Evolutionary conservation across 2,329 filamentous ascomycete species (phyloP).

Genomic region (Calonectria fujianensis): DNA sequence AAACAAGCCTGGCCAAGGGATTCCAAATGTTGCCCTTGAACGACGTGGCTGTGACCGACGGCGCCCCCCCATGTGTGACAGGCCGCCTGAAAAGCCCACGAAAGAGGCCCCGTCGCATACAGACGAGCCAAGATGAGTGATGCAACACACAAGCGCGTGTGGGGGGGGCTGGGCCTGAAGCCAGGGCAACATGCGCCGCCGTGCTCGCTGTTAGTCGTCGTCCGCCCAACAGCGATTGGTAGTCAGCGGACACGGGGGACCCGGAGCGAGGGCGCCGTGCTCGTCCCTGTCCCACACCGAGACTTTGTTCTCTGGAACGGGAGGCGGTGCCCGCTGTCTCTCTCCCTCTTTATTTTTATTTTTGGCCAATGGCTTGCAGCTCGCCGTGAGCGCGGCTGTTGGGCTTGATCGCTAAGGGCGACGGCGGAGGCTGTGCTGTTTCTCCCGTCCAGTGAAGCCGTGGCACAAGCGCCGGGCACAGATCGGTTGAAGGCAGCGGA

Average conservation of each 20-base stretch:
- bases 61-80: slow-evolving; percentile 16
- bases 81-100: background rate
- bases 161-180: slow-evolving; percentile 15
- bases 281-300: slow-evolving; percentile 26
- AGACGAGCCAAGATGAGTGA: slow-evolving; percentile 30
- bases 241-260: slow-evolving; percentile 6
- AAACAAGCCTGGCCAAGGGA: slow-evolving; percentile 25
- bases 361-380: slow-evolving; percentile 25
- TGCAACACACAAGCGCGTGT: slow-evolving; percentile 30
- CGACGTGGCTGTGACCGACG: slow-evolving; percentile 23
- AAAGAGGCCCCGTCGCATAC: slow-evolving; percentile 27
- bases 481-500: slow-evolving; percentile 22
- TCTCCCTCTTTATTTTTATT: slow-evolving; percentile 7
- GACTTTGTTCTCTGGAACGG: slow-evolving; percentile 7
- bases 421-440: slow-evolving; percentile 27
- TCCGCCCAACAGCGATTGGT: slow-evolving; percentile 12
- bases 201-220: slow-evolving; percentile 21
- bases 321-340: slow-evolving; percentile 15
- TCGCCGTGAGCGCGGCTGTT: slow-evolving; percentile 2
- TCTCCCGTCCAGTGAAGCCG: background rate
- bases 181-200: slow-evolving; percentile 16
- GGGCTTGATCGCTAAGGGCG: slow-evolving; percentile 22
- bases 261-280: slow-evolving; percentile 8
- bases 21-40: slow-evolving; percentile 5
- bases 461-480: slow-evolving; percentile 18